These are phyloP conservation scores for Salix udensis DNA, from an alignment of 345 rosid species.

Conservation along the genomic window DNA sequence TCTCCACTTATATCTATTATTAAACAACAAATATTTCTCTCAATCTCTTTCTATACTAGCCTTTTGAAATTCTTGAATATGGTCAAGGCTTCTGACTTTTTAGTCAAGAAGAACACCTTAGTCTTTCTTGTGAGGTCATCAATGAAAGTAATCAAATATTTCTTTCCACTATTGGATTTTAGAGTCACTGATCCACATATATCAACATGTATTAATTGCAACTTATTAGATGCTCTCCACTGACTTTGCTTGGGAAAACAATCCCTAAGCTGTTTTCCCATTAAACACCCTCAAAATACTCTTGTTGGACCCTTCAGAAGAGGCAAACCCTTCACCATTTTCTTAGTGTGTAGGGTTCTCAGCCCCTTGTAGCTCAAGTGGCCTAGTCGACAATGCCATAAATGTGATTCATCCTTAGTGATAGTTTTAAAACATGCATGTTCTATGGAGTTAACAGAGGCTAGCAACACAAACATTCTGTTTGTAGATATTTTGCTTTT, in stretches of 20 bases:
- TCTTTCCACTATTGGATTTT: background rate
- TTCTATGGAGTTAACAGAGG: no score
- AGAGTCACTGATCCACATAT: background rate
- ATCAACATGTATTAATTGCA: background rate
- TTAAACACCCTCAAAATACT: background rate
- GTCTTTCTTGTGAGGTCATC: background rate
- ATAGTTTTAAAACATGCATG: no score
- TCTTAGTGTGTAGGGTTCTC: background rate
- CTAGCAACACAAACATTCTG: background rate
- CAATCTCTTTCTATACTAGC: background rate
- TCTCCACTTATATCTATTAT: background rate
- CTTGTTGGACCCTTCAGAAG: background rate
- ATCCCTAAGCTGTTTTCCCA: conserved; percentile 3
- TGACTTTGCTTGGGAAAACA: background rate
- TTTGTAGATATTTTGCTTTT: conserved; percentile 1
- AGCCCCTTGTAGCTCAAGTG: no score
- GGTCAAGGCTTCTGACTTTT: background rate
- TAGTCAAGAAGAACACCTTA: background rate
- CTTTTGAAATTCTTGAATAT: background rate
- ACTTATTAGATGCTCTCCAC: background rate
- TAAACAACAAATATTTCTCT: background rate
- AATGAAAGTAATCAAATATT: background rate
- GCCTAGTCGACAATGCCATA: no score
- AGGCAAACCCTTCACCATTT: background rate
- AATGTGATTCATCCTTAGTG: no score